Conservation (phyloP, 2,329 filamentous ascomycete genomes). For the Pseudogymnoascus sp. region DNA sequence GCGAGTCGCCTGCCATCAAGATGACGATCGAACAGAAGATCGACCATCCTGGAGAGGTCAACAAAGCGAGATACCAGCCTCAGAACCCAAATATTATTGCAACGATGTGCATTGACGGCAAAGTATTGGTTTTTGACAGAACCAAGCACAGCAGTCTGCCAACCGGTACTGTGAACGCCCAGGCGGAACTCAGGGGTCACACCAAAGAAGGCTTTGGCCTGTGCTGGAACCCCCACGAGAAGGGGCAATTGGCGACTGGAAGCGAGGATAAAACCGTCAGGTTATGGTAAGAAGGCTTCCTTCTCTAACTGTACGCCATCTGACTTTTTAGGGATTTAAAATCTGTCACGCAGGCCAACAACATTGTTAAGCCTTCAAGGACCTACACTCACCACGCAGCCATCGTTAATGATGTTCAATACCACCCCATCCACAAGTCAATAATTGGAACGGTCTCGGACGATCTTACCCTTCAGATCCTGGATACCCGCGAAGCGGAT, state of each 20-base stretch:
- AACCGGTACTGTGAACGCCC: constrained; percentile 65
- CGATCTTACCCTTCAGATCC: constrained; percentile 84
- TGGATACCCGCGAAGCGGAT: constrained; percentile 69
- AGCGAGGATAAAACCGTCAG: constrained; percentile 88
- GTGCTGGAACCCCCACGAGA: constrained; percentile 80
- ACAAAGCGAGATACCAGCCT: constrained; percentile 96
- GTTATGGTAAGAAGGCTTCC: constrained; percentile 58
- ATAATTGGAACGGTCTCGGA: constrained; percentile 93
- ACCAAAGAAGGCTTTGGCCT: constrained; percentile 84
- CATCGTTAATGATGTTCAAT: constrained; percentile 94
- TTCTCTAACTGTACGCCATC: constrained; percentile 1
- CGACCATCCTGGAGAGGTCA: constrained; percentile 92
- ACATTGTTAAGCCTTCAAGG: constrained; percentile 60
- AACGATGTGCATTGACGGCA: constrained; percentile 80
- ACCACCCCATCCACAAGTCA: constrained; percentile 77
- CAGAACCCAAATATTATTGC: constrained; percentile 97
- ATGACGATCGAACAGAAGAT: constrained; percentile 94
- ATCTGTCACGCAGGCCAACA: constrained; percentile 62
- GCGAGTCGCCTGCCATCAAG: constrained; percentile 66
- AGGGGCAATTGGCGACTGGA: constrained; percentile 78
- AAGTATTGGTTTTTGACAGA: constrained; percentile 87
- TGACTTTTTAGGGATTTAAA: constrained; percentile 61
- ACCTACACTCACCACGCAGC: constrained; percentile 83
- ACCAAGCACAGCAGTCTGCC: constrained; percentile 84
- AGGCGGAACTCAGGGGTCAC: constrained; percentile 81